phyloP scores from a whole-genome alignment of 495 filamentous ascomycete genomes.

The Cladorrhinum samala region DNA sequence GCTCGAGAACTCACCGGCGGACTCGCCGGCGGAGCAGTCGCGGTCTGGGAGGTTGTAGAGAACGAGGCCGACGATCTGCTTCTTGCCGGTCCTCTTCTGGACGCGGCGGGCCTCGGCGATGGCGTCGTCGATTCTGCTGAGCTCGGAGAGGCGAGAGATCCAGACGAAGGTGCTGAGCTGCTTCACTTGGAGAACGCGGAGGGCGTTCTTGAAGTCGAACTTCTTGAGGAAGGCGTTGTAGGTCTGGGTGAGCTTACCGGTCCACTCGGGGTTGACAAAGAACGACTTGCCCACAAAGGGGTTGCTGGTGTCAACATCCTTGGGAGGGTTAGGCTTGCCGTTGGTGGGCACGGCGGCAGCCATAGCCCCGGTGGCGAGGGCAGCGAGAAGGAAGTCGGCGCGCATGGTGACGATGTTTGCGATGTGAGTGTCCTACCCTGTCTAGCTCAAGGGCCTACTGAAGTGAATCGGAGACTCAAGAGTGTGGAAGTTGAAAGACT shows the following conservation, averaged over 20 bases:
- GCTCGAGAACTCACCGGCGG: conserved; percentile 53
- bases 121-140: conserved; percentile 42
- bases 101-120: conserved; percentile 40
- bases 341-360: conserved; percentile 11
- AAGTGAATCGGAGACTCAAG: not conserved
- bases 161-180: conserved; percentile 52
- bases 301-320: conserved; percentile 24
- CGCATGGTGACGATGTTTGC: conserved; percentile 11
- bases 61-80: conserved; percentile 46
- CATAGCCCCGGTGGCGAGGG: conserved; percentile 13
- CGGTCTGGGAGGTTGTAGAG: conserved; percentile 63
- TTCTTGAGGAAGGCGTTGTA: conserved; percentile 40
- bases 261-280: conserved; percentile 50
- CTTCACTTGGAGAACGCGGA: conserved; percentile 34
- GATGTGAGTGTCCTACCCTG: not conserved
- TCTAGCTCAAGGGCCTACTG: not conserved
- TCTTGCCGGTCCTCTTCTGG: conserved; percentile 35
- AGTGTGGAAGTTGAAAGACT: not conserved
- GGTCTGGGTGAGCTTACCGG: conserved; percentile 43
- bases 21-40: conserved; percentile 56
- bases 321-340: not conserved
- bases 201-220: conserved; percentile 30
- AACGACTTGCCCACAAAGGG: conserved; percentile 48
- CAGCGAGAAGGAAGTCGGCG: conserved; percentile 10
- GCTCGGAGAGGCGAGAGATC: conserved; percentile 31